Evolutionary conservation across 2,329 filamentous ascomycete species (phyloP).

Genomic region (Amauroascus verrucosus): DNA sequence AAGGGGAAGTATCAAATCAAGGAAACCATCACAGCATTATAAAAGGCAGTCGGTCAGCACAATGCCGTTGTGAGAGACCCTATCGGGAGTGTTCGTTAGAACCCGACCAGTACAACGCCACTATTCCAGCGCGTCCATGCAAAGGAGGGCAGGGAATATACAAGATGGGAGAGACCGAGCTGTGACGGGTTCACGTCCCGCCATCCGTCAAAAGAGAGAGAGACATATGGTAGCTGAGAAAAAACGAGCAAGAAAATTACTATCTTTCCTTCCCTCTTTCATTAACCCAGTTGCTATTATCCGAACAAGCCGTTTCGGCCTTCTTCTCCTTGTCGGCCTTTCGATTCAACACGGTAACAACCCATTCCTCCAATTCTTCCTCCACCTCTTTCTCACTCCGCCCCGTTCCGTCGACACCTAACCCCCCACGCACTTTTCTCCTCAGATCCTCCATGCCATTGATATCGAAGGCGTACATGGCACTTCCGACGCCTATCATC

Average conservation of each 20-base stretch:
- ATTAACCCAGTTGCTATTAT: slow-evolving; percentile 12
- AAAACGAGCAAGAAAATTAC: neutral
- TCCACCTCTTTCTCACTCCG: slow-evolving; percentile 40
- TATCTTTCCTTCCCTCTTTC: slow-evolving; percentile 17
- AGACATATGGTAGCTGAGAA: no score
- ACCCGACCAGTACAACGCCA: no score
- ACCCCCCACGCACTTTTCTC: slow-evolving; percentile 48
- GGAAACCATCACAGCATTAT: no score
- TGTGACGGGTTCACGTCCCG: no score
- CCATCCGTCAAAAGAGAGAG: no score
- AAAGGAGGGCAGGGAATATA: no score
- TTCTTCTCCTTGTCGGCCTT: slow-evolving; percentile 38
- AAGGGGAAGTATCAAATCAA: no score
- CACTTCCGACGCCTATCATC: slow-evolving; percentile 63
- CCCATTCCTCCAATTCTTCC: slow-evolving; percentile 46
- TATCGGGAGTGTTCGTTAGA: no score
- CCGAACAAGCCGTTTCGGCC: slow-evolving; percentile 19
- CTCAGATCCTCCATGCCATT: slow-evolving; percentile 57
- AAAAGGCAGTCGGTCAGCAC: no score
- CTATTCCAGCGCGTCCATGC: no score
- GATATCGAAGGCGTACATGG: slow-evolving; percentile 69
- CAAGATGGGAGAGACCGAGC: no score
- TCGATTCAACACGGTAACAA: slow-evolving; percentile 39
- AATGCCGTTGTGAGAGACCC: no score
- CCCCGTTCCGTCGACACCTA: slow-evolving; percentile 49